Percentiles rank a stretch among this genome's conserved stretches.
These are phyloP conservation scores for Dionaea muscipula DNA, from an alignment of 179 eudicot genomes.

Conservation along the genomic window DNA sequence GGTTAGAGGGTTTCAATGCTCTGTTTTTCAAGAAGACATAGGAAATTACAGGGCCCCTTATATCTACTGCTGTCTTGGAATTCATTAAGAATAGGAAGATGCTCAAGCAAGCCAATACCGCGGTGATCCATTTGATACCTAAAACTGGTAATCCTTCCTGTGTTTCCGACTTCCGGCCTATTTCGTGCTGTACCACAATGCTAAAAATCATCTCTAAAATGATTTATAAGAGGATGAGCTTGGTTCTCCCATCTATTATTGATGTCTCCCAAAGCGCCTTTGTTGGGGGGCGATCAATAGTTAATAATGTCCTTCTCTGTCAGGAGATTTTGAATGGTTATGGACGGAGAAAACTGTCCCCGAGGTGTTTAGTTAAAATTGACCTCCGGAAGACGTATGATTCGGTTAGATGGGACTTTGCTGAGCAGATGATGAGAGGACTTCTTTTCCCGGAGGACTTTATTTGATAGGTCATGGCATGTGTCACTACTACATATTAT, in stretches of 20 bases:
- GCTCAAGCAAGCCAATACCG: background rate
- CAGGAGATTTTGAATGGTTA: background rate
- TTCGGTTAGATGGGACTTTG: background rate
- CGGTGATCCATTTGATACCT: background rate
- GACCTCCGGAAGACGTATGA: constrained; percentile 6
- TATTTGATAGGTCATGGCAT: background rate
- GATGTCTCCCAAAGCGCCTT: background rate
- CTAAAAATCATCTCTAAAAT: background rate
- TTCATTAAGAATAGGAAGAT: too few relatives aligned
- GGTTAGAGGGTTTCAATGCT: too few relatives aligned
- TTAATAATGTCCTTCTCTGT: background rate
- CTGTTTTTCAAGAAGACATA: too few relatives aligned
- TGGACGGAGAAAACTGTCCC: background rate
- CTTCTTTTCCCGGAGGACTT: background rate
- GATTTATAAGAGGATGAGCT: background rate
- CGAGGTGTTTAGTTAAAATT: background rate
- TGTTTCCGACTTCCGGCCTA: background rate
- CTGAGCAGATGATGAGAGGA: background rate
- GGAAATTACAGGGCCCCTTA: too few relatives aligned
- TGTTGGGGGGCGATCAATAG: background rate
- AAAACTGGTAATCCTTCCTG: background rate
- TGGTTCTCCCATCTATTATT: background rate
- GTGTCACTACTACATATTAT: background rate
- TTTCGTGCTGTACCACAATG: background rate
- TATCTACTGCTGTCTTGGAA: too few relatives aligned